Percentiles rank a stretch among this genome's conserved stretches.
phyloP scores from a whole-genome alignment of 768 basidiomycete species.

The Russula sp. region DNA sequence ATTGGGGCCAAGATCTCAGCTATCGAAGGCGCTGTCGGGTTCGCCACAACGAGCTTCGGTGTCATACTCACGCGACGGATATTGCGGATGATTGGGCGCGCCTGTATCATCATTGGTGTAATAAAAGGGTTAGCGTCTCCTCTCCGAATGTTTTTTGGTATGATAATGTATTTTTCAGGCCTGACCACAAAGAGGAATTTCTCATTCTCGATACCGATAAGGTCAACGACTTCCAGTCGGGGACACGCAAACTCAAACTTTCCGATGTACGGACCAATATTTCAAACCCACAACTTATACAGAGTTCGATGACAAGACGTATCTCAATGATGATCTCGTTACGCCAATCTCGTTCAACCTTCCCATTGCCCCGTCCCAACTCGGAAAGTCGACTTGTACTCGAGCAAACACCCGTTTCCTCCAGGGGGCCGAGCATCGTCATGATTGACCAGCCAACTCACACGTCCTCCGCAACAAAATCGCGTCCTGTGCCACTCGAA shows the following conservation, averaged over 20 bases:
- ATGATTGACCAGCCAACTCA: neutral
- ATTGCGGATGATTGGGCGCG: conserved; percentile 53
- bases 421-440: neutral
- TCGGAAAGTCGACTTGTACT: neutral
- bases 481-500: neutral
- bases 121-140: conserved; percentile 61
- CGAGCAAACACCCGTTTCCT: neutral
- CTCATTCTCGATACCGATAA: conserved; percentile 24
- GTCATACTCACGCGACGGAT: conserved; percentile 54
- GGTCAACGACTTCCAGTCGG: conserved; percentile 1
- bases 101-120: conserved; percentile 57
- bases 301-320: conserved; percentile 22
- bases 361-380: neutral
- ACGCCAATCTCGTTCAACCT: conserved; percentile 10
- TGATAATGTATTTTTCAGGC: conserved; percentile 15
- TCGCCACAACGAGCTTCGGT: conserved; percentile 53
- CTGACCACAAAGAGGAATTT: conserved; percentile 26
- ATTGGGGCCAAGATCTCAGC: conserved; percentile 59
- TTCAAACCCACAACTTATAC: conserved; percentile 22
- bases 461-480: neutral
- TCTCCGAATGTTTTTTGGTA: neutral
- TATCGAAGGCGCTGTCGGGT: conserved; percentile 63
- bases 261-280: conserved; percentile 14
- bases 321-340: conserved; percentile 14
- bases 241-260: conserved; percentile 24